Base-by-base conservation (phyloP, 129 eudicot species). In the Saposhnikovia divaricata region DNA sequence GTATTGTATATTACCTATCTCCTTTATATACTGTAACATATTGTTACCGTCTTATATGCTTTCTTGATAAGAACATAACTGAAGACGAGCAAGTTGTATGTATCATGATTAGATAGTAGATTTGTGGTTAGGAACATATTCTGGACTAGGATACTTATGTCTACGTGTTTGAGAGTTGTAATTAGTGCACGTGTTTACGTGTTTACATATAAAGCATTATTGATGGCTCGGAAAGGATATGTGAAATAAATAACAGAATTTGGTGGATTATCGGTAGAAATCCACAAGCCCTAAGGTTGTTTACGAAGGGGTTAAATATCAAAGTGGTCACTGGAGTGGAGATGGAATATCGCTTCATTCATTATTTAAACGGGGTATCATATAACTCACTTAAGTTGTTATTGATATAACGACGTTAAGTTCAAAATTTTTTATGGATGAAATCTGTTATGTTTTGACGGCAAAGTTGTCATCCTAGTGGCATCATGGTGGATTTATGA, bases 1-100 rank as follows among this genome's bases (percentile, higher is more conserved):
- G 98, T 95, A 89, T 79, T 80, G 42, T 68, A 68, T 68, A 12
- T 27, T 68, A 43, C 63, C 79, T 12, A 79, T 50, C 44, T 61
- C 28, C 11, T 34, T 61, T 63, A 15, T 37, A 9, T 42, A n/a
- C 4, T 78, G 40, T 48, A 10, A 63, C 43, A 31, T 68, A 31
- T 31, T 68, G 39, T 27, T 65, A 65, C 43, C 15, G 0, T 31
- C 21, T 12, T 68, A 13, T 68, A 0, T 68, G 5, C 1, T 66
- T 14, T 34, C 5, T 11, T 31, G 2, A 16, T 5, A 68, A 28
- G 23, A 68, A 68, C 43, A 10, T 68, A 68, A 68, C 3, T 68
- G 21, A 68, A 31, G 39, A 68, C 21, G 12, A 68, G 18, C 42
- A 68, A 27, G 19, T 13, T 31, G 23, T 28, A 68, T 68, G 73